A percentile compares a stretch with the other conserved stretches of the same genome.
phyloP scores from a whole-genome alignment of 2,329 filamentous ascomycete genomes.

The Arthroderma sp. region DNA sequence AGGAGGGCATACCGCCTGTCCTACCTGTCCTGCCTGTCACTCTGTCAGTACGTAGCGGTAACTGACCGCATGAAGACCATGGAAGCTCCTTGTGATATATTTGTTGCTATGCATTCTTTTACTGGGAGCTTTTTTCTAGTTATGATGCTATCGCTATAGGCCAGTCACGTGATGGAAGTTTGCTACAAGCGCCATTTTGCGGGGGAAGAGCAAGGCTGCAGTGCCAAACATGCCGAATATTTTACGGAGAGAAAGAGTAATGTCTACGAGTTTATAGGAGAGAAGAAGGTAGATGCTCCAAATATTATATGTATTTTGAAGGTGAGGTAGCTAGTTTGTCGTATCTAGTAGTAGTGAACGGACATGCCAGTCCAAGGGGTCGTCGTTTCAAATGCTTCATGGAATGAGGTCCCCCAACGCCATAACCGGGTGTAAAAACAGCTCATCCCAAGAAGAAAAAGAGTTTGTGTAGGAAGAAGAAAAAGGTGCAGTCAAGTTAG shows the following conservation, averaged over 20 bases:
- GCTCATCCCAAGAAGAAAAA: slow-evolving; percentile 3
- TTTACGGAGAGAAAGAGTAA: background rate
- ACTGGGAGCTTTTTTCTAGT: background rate
- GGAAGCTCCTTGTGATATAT: background rate
- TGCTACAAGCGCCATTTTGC: background rate
- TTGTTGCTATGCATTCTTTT: background rate
- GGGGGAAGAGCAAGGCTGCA: background rate
- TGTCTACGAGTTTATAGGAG: background rate
- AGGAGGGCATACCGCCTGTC: slow-evolving; percentile 43
- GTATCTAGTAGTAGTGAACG: slow-evolving; percentile 27
- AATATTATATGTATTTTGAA: background rate
- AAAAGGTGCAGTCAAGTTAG: background rate
- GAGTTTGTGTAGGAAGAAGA: background rate
- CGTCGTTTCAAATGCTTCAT: background rate
- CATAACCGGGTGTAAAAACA: slow-evolving; percentile 2
- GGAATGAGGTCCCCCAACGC: slow-evolving; percentile 4
- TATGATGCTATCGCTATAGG: background rate
- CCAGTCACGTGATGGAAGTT: background rate
- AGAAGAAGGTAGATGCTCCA: background rate
- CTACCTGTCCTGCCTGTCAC: slow-evolving; percentile 20
- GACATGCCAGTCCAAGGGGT: slow-evolving; percentile 39
- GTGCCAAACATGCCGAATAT: background rate
- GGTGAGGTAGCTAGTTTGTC: background rate
- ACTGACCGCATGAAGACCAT: background rate
- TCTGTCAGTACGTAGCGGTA: background rate